phyloP scores from a whole-genome alignment of 2,329 filamentous ascomycete genomes.

The Exophiala mesophila region DNA sequence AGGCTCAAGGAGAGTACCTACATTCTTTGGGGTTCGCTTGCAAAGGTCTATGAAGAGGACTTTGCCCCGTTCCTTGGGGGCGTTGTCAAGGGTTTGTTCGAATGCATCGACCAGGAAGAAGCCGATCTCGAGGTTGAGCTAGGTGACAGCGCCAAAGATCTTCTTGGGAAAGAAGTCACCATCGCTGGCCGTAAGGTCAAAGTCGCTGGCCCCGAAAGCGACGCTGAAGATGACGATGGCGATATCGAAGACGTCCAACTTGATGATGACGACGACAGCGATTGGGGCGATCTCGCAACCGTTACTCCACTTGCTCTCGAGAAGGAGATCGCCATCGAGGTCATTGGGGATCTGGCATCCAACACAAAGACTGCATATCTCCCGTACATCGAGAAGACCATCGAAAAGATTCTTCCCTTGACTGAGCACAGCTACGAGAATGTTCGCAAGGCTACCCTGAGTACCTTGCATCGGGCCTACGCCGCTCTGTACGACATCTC shows the following conservation, averaged over 20 bases:
- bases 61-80: conserved; percentile 45
- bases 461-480: conserved; percentile 89
- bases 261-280: conserved; percentile 66
- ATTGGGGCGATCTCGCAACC: conserved; percentile 76
- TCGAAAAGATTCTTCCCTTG: conserved; percentile 74
- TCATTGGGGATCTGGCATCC: conserved; percentile 85
- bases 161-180: conserved; percentile 70
- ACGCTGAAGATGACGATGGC: conserved; percentile 49
- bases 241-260: conserved; percentile 53
- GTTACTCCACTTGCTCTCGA: conserved; percentile 87
- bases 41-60: conserved; percentile 81
- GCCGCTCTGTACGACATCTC: conserved; percentile 84
- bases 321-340: conserved; percentile 95
- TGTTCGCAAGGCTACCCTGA: conserved; percentile 84
- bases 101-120: conserved; percentile 85
- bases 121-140: conserved; percentile 72
- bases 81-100: conserved; percentile 58
- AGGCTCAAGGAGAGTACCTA: conserved; percentile 93
- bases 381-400: conserved; percentile 81
- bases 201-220: conserved; percentile 61
- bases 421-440: conserved; percentile 89
- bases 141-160: conserved; percentile 66
- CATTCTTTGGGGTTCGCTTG: conserved; percentile 90
- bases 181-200: conserved; percentile 82
- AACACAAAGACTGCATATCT: conserved; percentile 76